Conservation (phyloP, 139 green algal genomes). For the Marvania coccoides region DNA sequence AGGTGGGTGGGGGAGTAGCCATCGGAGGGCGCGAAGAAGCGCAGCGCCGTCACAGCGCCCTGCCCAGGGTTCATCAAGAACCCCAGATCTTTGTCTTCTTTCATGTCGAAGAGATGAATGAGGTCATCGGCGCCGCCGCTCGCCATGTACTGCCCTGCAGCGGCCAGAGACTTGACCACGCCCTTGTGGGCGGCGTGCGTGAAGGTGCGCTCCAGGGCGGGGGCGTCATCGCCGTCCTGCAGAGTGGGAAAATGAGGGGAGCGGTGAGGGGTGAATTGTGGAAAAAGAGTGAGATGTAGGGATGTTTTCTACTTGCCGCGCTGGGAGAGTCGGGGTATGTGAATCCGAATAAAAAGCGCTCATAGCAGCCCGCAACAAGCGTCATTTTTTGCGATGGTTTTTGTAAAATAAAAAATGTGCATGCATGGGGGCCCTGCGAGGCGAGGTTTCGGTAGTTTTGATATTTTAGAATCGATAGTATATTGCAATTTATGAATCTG, state of each 20-base stretch:
- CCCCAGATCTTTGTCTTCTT: conserved; percentile 57
- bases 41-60: conserved; percentile 62
- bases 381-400: too few relatives aligned
- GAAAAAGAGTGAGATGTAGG: not conserved
- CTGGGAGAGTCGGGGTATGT: not conserved
- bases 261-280: not conserved
- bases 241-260: not conserved
- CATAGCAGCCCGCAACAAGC: conserved; percentile 67
- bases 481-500: too few relatives aligned
- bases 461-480: too few relatives aligned
- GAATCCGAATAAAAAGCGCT: conserved; percentile 78
- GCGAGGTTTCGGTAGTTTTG: too few relatives aligned
- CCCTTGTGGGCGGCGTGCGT: conserved; percentile 55
- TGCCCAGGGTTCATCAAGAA: conserved; percentile 78
- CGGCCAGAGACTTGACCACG: conserved; percentile 65
- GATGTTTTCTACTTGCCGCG: not conserved
- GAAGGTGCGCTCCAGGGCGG: conserved; percentile 31
- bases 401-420: too few relatives aligned
- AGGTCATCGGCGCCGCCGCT: conserved; percentile 70
- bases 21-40: conserved; percentile 45
- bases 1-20: conserved; percentile 56
- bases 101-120: conserved; percentile 72
- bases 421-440: too few relatives aligned
- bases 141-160: conserved; percentile 45
- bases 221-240: not conserved